A percentile compares a stretch with the other conserved stretches of the same genome.
These are phyloP conservation scores for Starmerella powellii DNA, from an alignment of 805 yeast species.

Conservation along the genomic window DNA sequence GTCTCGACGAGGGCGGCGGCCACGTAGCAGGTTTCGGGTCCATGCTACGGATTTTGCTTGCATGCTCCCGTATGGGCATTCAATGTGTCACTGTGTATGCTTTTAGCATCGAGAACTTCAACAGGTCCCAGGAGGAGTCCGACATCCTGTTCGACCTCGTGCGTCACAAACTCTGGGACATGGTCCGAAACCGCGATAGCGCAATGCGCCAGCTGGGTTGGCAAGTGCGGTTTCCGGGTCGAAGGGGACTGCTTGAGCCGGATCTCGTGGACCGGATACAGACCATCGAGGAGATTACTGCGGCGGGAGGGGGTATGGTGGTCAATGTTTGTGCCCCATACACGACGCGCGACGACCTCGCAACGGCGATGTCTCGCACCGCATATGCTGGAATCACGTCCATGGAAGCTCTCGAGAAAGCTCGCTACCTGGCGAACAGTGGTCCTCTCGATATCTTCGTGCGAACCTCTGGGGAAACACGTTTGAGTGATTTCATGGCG, in stretches of 20 bases:
- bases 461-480: conserved; percentile 78
- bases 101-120: conserved; percentile 90
- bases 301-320: conserved; percentile 34
- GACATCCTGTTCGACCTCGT: conserved; percentile 37
- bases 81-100: conserved; percentile 84
- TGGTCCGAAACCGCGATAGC: conserved; percentile 18
- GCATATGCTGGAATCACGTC: neutral
- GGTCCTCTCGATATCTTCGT: conserved; percentile 75
- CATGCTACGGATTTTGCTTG: conserved; percentile 54
- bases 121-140: conserved; percentile 67
- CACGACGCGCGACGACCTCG: conserved; percentile 81
- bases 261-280: conserved; percentile 57
- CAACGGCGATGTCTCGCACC: conserved; percentile 40
- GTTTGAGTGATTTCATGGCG: conserved; percentile 78
- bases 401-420: conserved; percentile 32
- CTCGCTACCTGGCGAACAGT: conserved; percentile 54
- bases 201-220: conserved; percentile 38
- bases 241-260: conserved; percentile 48
- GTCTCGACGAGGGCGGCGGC: conserved; percentile 72
- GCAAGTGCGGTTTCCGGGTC: conserved; percentile 72
- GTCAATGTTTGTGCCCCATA: conserved; percentile 68
- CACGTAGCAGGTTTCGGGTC: conserved; percentile 77
- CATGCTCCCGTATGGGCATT: conserved; percentile 69
- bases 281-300: conserved; percentile 52
- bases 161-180: conserved; percentile 25